Base-by-base conservation (phyloP, 768 basidiomycete species). In the Suillus cothurnatus region DNA sequence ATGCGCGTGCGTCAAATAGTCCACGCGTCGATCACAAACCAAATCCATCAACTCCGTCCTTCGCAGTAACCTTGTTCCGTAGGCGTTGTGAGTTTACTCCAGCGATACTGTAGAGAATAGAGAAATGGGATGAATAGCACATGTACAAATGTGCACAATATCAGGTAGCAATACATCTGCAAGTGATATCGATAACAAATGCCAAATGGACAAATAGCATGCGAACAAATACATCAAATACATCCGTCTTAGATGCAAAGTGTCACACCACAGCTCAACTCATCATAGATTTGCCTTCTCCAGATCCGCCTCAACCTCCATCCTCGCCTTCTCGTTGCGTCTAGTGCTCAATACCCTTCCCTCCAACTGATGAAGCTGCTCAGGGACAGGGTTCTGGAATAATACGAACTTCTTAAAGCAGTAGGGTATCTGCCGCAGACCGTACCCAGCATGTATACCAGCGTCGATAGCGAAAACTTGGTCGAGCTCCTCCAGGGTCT, bases 401-500 rank as follows among this genome's bases (percentile, higher is more conserved):
- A 76, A 53, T 4, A 89, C 69, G 61, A 82, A 80, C 69, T 81
- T 86, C 71, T 81, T 85, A 76, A 88, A 81, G 62, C 82, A 80
- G 69, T 80, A 80, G 21, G 81, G 81, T 23, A 88, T 77, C 47
- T 83, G 81, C 67, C 84, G 82, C 58, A 88, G 67, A 68, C 87
- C 86, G 71, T 89, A 88, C 4, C 81, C 76, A 4, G 88, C 89
- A 65, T 90, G 88, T 2, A 71, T 72, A 43, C 69, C 71, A n/a
- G 84, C 80, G 3, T 87, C 84, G 2, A 90, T 81, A 15, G 82
- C 78, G 74, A 87, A 88, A 21, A 88, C 88, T 71, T 66, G 72
- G 63, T 73, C 71, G 31, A 75, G 34, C 52, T 91, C 90, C 74
- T 90, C 89, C 34, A 91, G 81, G 23, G 88, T 85, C 60, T 85